Evolutionary conservation across 306 rosid genomes (phyloP), one percentile per base, ranked within the genome.

Genomic region (Vigna nakashimae): DNA sequence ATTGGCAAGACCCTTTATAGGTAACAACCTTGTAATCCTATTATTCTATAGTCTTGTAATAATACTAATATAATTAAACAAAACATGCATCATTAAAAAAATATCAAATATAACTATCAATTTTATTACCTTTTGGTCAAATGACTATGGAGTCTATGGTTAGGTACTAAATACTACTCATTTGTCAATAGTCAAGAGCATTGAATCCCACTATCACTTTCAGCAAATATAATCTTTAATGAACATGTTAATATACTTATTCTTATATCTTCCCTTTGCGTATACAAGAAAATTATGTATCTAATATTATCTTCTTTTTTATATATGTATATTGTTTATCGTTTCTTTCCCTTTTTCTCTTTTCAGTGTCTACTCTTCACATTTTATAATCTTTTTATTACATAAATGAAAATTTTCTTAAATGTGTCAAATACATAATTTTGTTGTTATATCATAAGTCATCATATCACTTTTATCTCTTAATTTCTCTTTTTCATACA

Each of bases 1-100:
- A 95, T 95, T 73, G 98, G 96, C 69, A 92, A 92, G 85, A 83
- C 93, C 62, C 98, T 95, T n/a, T 95, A 95, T 71, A 89, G 96
- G 98, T 91, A 59, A 30, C 12, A 51, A 36, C 20, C 42, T 36
- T 59, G 51, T 60, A 45, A 32, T 46, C 9, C 2, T 28, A 28
- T 28, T 28, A 28, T 28, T 28, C 4, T 4, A 28, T 28, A 28
- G 4, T 28, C 32, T 4, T 16, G 13, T 13, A 30, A 58, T 5
- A 30, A 48, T 48, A 24, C 11, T 40, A 74, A 24, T 45, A 57
- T 4, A 10, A 57, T 11, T 7, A n/a, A 51, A 51, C 15, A 49
- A 4, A 6, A 17, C 12, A 52, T 52, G 53, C 2, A 16, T 51
- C 6, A 18, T 14, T 49, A 2, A 70, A 30, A 9, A 48, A 48